Conservation (phyloP, 2,329 filamentous ascomycete species). For the Myriosclerotinia scirpicola region DNA sequence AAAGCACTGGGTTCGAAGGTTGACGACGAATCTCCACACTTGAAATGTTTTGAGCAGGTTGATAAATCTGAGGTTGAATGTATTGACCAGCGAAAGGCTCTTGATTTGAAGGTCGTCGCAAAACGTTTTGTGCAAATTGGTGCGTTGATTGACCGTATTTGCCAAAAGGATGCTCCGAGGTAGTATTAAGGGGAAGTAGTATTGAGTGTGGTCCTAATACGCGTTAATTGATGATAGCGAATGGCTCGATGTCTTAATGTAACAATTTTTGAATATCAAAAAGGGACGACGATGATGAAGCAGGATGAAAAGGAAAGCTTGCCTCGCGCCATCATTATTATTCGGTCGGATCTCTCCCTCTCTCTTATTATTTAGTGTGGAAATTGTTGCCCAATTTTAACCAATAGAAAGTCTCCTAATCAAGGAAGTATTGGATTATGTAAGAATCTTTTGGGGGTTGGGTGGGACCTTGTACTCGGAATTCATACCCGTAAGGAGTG, state of each 20-base stretch:
- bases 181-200: background rate
- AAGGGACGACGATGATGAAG: constrained; percentile 7
- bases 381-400: background rate
- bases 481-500: background rate
- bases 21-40: background rate
- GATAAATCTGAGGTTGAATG: background rate
- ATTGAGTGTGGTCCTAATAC: background rate
- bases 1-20: background rate
- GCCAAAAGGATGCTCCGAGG: background rate
- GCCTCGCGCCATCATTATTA: constrained; percentile 1
- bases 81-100: background rate
- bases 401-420: constrained; percentile 8
- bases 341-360: constrained; percentile 1
- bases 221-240: constrained; percentile 16
- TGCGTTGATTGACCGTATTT: background rate
- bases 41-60: background rate
- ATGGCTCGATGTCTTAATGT: constrained; percentile 17
- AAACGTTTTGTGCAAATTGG: background rate
- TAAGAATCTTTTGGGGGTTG: background rate
- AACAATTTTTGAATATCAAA: constrained; percentile 16
- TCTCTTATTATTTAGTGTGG: constrained; percentile 10
- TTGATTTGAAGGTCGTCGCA: constrained; percentile 4
- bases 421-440: background rate
- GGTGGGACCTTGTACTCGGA: background rate
- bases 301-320: constrained; percentile 16